Evolutionary conservation across 2,329 filamentous ascomycete genomes (phyloP).

Genomic region (Fusarium sp.): DNA sequence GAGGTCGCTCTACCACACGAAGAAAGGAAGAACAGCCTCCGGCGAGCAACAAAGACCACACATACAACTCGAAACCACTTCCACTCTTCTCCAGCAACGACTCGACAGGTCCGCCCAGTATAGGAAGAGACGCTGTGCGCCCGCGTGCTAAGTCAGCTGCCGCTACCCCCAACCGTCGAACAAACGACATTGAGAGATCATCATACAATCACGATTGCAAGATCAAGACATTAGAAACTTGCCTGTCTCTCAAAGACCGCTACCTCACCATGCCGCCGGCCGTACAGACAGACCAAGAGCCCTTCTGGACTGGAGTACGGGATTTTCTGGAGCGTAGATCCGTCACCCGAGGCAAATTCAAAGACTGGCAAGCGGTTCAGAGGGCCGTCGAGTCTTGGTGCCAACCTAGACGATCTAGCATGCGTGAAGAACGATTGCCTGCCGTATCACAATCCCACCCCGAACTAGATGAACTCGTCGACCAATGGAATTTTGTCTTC

Average conservation of each 20-base stretch:
- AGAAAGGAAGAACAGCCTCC: accelerated
- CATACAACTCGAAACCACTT: neutral
- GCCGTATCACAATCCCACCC: neutral
- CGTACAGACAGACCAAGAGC: neutral
- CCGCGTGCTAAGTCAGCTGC: neutral
- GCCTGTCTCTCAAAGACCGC: neutral
- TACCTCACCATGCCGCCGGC: neutral
- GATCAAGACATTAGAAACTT: neutral
- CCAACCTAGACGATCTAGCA: neutral
- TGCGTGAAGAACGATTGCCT: slow-evolving; percentile 6
- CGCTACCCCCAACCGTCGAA: neutral
- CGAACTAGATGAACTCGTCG: slow-evolving; percentile 17
- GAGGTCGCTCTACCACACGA: too few species aligned
- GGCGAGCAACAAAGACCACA: neutral
- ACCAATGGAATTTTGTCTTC: slow-evolving; percentile 37
- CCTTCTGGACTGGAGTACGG: neutral
- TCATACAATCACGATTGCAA: neutral
- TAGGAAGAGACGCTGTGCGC: neutral
- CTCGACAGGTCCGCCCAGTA: neutral
- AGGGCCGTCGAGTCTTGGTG: slow-evolving; percentile 16
- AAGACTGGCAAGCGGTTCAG: neutral
- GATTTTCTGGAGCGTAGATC: neutral
- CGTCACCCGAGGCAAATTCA: neutral
- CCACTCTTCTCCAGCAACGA: neutral
- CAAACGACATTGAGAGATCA: accelerated